These are phyloP conservation scores for Canavalia ensiformis DNA, from an alignment of 306 rosid species.

Conservation along the genomic window DNA sequence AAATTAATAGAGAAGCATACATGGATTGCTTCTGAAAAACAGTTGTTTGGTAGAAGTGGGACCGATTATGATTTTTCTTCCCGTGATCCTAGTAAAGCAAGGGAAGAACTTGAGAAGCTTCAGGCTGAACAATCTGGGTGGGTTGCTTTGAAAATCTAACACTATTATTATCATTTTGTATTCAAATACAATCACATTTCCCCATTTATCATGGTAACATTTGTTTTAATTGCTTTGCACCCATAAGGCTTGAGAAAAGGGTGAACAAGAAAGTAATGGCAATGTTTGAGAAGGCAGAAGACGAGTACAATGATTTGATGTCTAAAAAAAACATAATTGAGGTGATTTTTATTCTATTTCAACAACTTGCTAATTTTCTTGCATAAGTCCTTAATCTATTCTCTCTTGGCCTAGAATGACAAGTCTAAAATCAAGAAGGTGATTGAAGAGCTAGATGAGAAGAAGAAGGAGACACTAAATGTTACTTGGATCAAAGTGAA, in stretches of 20 bases:
- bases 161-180: slow-evolving; percentile 21
- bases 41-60: slow-evolving; percentile 84
- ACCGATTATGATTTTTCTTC: slow-evolving; percentile 92
- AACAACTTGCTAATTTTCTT: slow-evolving; percentile 37
- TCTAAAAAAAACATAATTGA: slow-evolving; percentile 97
- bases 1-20: slow-evolving; percentile 90
- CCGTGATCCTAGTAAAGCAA: slow-evolving; percentile 75
- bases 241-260: slow-evolving; percentile 93
- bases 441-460: slow-evolving; percentile 98
- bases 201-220: slow-evolving; percentile 42
- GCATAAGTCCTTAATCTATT: slow-evolving; percentile 47
- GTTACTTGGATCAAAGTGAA: slow-evolving; percentile 97
- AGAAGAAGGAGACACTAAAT: slow-evolving; percentile 92
- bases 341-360: slow-evolving; percentile 59
- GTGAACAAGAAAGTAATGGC: slow-evolving; percentile 99
- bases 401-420: slow-evolving; percentile 71
- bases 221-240: slow-evolving; percentile 32
- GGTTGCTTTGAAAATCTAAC: slow-evolving; percentile 48
- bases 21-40: slow-evolving; percentile 93
- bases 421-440: slow-evolving; percentile 95
- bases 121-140: slow-evolving; percentile 93
- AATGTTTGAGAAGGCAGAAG: slow-evolving; percentile 99
- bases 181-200: slow-evolving; percentile 17
- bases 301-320: slow-evolving; percentile 93
- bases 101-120: slow-evolving; percentile 75